A percentile compares a stretch with the other conserved stretches of the same genome.
Conservation (phyloP, 2,329 filamentous ascomycete genomes). For the Monosporascus sp. region DNA sequence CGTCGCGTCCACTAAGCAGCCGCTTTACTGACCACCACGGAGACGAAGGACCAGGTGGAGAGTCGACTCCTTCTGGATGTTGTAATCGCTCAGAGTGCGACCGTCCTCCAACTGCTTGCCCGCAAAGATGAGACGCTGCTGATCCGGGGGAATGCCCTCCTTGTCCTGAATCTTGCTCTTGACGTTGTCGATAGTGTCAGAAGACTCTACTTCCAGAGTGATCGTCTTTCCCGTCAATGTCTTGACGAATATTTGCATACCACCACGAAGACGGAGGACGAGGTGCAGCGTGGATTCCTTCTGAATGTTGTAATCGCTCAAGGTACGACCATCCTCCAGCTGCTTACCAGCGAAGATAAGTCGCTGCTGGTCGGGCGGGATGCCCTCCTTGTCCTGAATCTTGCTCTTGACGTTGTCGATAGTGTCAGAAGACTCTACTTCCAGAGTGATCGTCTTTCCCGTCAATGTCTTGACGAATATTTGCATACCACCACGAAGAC, state of each 20-base stretch:
- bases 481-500: conserved; percentile 76
- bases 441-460: too few species aligned
- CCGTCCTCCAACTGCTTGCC: conserved; percentile 71
- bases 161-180: conserved; percentile 69
- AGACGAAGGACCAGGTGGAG: conserved; percentile 67
- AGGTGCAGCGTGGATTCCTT: conserved; percentile 80
- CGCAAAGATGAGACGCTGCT: conserved; percentile 65
- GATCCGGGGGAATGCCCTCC: conserved; percentile 66
- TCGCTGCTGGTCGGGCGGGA: conserved; percentile 90
- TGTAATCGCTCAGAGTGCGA: conserved; percentile 79
- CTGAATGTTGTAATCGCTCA: conserved; percentile 96
- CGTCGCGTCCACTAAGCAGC: conserved; percentile 10
- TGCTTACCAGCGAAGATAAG: conserved; percentile 93
- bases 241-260: conserved; percentile 73
- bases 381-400: conserved; percentile 83
- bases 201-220: too few species aligned
- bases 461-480: conserved; percentile 69
- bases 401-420: conserved; percentile 67
- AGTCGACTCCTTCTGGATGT: conserved; percentile 76
- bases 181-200: conserved; percentile 67
- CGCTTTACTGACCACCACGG: conserved; percentile 54
- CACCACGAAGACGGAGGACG: conserved; percentile 75
- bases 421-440: too few species aligned
- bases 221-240: conserved; percentile 66
- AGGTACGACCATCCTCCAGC: conserved; percentile 83